Evolutionary conservation across 164 flowering plant genomes (phyloP), one percentile per base, ranked within the genome.

Genomic region (Berberis thunbergii): DNA sequence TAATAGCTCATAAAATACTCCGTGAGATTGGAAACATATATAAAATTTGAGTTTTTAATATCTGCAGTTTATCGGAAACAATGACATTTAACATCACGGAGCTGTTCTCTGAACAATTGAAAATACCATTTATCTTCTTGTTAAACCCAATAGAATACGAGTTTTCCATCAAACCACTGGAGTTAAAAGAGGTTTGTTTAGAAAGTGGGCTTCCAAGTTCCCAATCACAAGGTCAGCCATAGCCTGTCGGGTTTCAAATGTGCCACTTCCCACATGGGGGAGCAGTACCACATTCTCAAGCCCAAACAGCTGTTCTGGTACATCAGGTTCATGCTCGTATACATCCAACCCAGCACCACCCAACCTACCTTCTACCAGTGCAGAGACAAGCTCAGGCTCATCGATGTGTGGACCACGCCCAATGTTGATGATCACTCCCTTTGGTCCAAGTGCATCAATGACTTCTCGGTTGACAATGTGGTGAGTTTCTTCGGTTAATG

Each of bases 401-500:
- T 83, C 84, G 1, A 85, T 76, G 53, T 76, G 89, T 3, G 81
- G 76, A 2, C 89, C 89, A 26, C 96, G 69, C 1, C 84, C 96
- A 45, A 85, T 84, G 84, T 89, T 89, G 75, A 89, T 76, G 13
- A 89, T 71, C 57, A 87, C 71, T 3, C 96, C 95, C 59, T 80
- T 76, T 11, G 87, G 84, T 49, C 96, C 96, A 63, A 89, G 67
- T n/a, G 87, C 85, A 57, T 89, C 80, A 2, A 91, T 81, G 48
- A 89, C 96, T 66, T 77, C 79, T 4, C 91, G 85, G 61, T 89
- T 82, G 70, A 86, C 65, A 49, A 91, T 83, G 71, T 84, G 89
- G 38, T 58, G 81, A 6, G 98, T 91, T 74, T 86, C 88, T 57
- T 80, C 80, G 0, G 89, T 83, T 3, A 91, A 71, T 13, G 96